Conservation (phyloP, 2,329 filamentous ascomycete species). For the Claviceps citrina region DNA sequence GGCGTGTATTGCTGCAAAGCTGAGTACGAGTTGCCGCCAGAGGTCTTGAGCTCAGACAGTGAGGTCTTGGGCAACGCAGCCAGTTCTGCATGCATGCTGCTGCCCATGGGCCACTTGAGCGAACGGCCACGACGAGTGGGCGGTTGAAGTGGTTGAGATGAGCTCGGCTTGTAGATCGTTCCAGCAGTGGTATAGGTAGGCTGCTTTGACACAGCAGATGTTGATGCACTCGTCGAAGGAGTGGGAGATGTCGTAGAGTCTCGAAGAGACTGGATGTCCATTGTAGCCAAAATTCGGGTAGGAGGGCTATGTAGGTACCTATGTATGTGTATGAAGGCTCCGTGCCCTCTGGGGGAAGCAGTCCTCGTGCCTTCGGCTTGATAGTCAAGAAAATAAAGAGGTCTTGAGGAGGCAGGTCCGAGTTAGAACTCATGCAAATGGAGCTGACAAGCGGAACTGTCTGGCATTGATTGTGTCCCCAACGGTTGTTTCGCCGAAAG, state of each 20-base stretch:
- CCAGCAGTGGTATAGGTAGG: constrained; percentile 40
- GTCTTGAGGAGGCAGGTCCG: constrained; percentile 17
- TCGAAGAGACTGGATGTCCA: constrained; percentile 14
- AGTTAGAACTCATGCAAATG: constrained; percentile 11
- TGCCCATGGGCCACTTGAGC: constrained; percentile 23
- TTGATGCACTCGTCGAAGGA: constrained; percentile 10
- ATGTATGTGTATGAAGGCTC: background rate
- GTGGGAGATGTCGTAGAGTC: constrained; percentile 13
- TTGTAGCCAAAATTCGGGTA: constrained; percentile 8
- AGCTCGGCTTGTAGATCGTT: constrained; percentile 37
- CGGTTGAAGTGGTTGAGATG: constrained; percentile 31
- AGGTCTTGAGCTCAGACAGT: constrained; percentile 17
- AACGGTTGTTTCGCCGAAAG: constrained; percentile 9
- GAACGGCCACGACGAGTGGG: constrained; percentile 35
- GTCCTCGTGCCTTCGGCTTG: constrained; percentile 5
- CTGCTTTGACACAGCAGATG: constrained; percentile 16
- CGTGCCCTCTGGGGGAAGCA: background rate
- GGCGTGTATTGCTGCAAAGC: constrained; percentile 29
- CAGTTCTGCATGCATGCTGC: constrained; percentile 15
- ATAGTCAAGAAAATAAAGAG: constrained; percentile 6
- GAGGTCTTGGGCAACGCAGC: constrained; percentile 22
- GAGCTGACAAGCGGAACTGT: background rate
- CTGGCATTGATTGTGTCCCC: background rate
- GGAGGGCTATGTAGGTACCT: background rate
- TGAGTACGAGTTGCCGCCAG: constrained; percentile 6